Conservation (phyloP, 352 stramenopile genomes). For the Phytophthora melonis region DNA sequence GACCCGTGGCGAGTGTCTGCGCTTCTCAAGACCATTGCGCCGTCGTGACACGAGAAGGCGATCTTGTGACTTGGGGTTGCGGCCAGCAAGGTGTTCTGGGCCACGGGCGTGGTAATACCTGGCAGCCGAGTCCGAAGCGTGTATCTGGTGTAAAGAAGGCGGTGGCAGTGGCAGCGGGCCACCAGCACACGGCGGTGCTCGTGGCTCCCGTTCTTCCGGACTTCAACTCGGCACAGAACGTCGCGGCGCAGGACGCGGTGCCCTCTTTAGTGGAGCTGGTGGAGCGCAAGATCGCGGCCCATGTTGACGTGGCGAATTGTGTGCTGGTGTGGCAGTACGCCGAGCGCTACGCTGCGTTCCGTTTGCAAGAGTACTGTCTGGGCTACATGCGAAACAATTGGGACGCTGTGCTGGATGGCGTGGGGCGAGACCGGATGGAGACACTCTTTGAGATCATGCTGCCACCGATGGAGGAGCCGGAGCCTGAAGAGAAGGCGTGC, state of each 20-base stretch:
- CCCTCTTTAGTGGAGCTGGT: constrained; percentile 51
- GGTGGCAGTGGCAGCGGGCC: constrained; percentile 65
- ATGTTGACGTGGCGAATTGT: constrained; percentile 72
- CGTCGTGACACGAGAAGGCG: constrained; percentile 66
- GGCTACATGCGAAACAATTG: constrained; percentile 79
- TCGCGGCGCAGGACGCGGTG: constrained; percentile 1
- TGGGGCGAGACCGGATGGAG: constrained; percentile 69
- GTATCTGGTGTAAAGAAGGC: constrained; percentile 81
- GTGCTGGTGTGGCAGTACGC: constrained; percentile 69
- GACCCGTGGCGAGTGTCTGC: constrained; percentile 61
- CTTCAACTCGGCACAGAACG: constrained; percentile 23
- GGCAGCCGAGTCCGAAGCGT: constrained; percentile 83
- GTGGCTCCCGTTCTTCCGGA: constrained; percentile 54
- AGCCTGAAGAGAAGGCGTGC: constrained; percentile 26
- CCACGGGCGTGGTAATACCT: constrained; percentile 76
- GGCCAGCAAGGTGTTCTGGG: constrained; percentile 76
- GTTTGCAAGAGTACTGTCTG: constrained; percentile 57
- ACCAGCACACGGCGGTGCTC: constrained; percentile 82
- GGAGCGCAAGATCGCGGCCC: constrained; percentile 56
- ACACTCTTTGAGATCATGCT: constrained; percentile 74
- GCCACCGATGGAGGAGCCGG: constrained; percentile 35
- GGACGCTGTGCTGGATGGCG: constrained; percentile 74
- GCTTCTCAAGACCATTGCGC: constrained; percentile 83
- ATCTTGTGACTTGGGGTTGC: constrained; percentile 83
- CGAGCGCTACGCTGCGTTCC: constrained; percentile 53